These are phyloP conservation scores for Coleophoma crateriformis DNA, from an alignment of 2,329 filamentous ascomycete genomes.

Conservation along the genomic window DNA sequence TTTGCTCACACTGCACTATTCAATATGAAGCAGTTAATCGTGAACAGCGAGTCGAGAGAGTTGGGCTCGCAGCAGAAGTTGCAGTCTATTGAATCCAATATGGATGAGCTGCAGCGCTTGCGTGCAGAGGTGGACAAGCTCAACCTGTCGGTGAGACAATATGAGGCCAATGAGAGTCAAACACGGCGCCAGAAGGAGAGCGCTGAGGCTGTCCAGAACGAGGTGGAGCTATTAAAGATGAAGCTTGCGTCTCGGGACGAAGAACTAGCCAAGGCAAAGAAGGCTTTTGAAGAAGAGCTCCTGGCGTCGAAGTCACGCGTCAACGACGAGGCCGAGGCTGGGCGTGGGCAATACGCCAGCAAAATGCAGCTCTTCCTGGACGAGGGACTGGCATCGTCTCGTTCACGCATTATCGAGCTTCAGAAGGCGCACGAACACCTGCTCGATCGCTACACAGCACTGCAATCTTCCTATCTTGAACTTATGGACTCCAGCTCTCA, in stretches of 20 bases:
- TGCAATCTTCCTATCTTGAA: slow-evolving; percentile 36
- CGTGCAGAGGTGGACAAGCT: slow-evolving; percentile 54
- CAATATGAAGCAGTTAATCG: slow-evolving; percentile 59
- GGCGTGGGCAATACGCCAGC: background rate
- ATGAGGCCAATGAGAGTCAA: slow-evolving; percentile 58
- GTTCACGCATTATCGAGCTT: slow-evolving; percentile 39
- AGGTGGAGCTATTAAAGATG: slow-evolving; percentile 52
- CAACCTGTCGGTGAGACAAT: slow-evolving; percentile 54
- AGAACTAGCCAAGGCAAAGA: slow-evolving; percentile 33
- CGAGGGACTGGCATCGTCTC: slow-evolving; percentile 38
- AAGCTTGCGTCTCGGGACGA: slow-evolving; percentile 47
- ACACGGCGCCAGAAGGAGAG: slow-evolving; percentile 51
- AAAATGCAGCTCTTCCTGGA: slow-evolving; percentile 22
- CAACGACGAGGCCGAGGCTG: background rate
- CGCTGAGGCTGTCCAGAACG: slow-evolving; percentile 51
- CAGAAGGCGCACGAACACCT: slow-evolving; percentile 46
- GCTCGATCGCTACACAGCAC: slow-evolving; percentile 41
- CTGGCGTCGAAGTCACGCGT: slow-evolving; percentile 34
- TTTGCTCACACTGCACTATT: slow-evolving; percentile 54
- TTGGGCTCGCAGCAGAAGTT: slow-evolving; percentile 57
- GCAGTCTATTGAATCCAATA: slow-evolving; percentile 55
- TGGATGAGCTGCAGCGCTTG: slow-evolving; percentile 54
- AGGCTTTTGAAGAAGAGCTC: slow-evolving; percentile 42
- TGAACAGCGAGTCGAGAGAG: slow-evolving; percentile 65
- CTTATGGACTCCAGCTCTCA: slow-evolving; percentile 29